phyloP scores from a whole-genome alignment of 2,329 filamentous ascomycete species.

The Pseudogymnoascus sp. region DNA sequence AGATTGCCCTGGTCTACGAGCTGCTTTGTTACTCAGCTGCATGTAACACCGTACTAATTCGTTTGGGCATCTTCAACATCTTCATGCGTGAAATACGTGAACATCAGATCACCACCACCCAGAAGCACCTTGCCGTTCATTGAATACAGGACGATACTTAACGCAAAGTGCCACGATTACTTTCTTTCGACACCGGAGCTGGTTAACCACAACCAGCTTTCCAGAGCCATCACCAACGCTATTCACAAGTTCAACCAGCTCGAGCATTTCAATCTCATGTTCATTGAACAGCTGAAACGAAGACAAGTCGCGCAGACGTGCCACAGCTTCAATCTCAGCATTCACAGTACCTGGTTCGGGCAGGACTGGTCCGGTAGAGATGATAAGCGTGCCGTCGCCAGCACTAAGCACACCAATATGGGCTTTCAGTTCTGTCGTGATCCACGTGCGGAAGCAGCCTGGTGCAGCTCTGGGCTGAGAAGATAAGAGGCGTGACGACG shows the following conservation, averaged over 20 bases:
- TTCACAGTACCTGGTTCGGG: constrained; percentile 21
- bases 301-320: constrained; percentile 27
- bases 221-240: constrained; percentile 23
- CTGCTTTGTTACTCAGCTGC: no score
- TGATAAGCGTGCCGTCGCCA: constrained; percentile 22
- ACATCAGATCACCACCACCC: no score
- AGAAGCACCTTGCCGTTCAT: no score
- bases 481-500: constrained; percentile 11
- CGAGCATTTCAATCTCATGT: constrained; percentile 24
- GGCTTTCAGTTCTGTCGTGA: constrained; percentile 26
- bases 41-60: no score
- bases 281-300: constrained; percentile 28
- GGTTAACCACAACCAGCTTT: constrained; percentile 20
- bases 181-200: constrained; percentile 18
- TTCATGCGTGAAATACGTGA: no score
- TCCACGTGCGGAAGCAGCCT: background rate
- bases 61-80: no score
- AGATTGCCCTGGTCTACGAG: no score
- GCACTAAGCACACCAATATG: constrained; percentile 28
- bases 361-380: constrained; percentile 24
- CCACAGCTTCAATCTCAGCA: constrained; percentile 19
- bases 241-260: constrained; percentile 26
- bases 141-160: constrained; percentile 13
- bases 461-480: constrained; percentile 4
- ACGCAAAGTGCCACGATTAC: constrained; percentile 17